Base-by-base conservation (phyloP, 192 early-diverging fungal genomes). In the Chytriomyces hyalinus region DNA sequence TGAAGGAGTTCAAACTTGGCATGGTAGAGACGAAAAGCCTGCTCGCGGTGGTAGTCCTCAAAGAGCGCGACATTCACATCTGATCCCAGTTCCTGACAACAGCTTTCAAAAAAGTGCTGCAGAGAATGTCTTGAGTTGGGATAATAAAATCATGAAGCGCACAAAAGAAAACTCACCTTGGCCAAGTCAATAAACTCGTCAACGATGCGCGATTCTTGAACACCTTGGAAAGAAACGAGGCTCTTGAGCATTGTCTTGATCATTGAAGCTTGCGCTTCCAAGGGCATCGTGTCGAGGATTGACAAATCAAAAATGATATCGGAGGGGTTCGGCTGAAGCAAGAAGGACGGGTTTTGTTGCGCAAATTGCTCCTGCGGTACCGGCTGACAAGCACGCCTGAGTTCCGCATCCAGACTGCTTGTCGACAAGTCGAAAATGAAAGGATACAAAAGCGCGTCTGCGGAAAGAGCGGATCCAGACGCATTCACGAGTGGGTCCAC, bases 221-320 rank as follows among this genome's bases (percentile, higher is more conserved):
- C 3, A n/a, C 53, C 53, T 20, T 57, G 13, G 20, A 57, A 57
- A n/a, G 53, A 57, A n/a, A 2, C 20, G 15, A 57, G 53, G 20
- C 53, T 57, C 53, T 57, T 57, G 53, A 57, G 53, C 53, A 57
- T 57, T n/a, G 15, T 20, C 53, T 57, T 57, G 53, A 57, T 57
- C 15, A 57, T 20, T 13, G 13, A n/a, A 20, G 53, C 53, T 20
- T 57, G 53, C 53, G 13, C 53, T 20, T n/a, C 13, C 13, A 57
- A 3, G 53, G 53, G 53, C 53, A 57, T 57, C 53, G 53, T n/a
- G 53, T 57, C 53, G 15, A 57, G 53, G 13, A 57, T 13, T 57
- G 15, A n/a, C 53, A 57, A 20, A 4, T 57, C 53, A 20, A 57
- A 57, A n/a, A 57, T 20, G 53, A 13, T 20, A 13, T 57, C 53